These are phyloP conservation scores for Candida alai DNA, from an alignment of 805 yeast genomes.

Conservation along the genomic window DNA sequence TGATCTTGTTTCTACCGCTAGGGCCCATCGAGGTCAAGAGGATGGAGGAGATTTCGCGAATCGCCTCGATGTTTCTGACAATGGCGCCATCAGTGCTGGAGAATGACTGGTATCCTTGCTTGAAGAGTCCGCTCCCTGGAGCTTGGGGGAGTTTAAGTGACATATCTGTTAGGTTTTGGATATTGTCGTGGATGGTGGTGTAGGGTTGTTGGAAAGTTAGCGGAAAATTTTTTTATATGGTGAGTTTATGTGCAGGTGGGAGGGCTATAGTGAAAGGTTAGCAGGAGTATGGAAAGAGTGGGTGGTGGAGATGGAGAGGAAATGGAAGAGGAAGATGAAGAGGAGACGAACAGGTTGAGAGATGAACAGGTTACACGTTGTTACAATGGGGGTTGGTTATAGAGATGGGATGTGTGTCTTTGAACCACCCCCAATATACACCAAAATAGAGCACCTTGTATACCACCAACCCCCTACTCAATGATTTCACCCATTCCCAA, in stretches of 20 bases:
- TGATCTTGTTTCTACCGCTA: conserved; percentile 93
- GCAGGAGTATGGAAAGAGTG: too few relatives aligned
- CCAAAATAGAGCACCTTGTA: too few relatives aligned
- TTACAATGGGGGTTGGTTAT: too few relatives aligned
- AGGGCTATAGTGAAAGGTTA: too few relatives aligned
- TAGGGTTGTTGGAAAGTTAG: not conserved
- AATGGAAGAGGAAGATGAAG: too few relatives aligned
- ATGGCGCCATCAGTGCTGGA: conserved; percentile 93
- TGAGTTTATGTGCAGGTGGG: not conserved
- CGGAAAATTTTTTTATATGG: conserved; percentile 1
- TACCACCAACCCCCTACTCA: too few relatives aligned
- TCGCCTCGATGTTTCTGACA: conserved; percentile 87
- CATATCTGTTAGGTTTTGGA: conserved; percentile 43
- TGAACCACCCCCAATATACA: too few relatives aligned
- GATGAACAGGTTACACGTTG: too few relatives aligned
- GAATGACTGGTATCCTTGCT: conserved; percentile 88
- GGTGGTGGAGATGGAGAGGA: too few relatives aligned
- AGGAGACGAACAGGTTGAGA: too few relatives aligned
- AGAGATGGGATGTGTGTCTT: too few relatives aligned
- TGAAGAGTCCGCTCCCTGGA: conserved; percentile 90
- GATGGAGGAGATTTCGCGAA: conserved; percentile 87
- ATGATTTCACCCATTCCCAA: too few relatives aligned
- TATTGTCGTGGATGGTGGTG: not conserved
- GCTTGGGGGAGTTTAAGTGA: conserved; percentile 88
- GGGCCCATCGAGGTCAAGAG: conserved; percentile 96